These are phyloP conservation scores for Pichia kluyveri DNA, from an alignment of 805 yeast genomes.

Conservation along the genomic window DNA sequence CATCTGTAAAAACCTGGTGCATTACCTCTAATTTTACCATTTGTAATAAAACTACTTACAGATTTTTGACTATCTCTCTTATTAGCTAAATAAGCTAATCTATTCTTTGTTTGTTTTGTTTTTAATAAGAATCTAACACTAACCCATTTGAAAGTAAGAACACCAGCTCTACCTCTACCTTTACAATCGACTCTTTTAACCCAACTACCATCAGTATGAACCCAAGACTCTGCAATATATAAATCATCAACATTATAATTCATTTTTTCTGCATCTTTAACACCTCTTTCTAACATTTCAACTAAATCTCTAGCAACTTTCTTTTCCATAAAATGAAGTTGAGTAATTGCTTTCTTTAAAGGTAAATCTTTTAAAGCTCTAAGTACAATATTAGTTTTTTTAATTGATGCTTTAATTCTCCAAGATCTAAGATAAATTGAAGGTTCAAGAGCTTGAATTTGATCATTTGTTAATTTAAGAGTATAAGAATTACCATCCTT, in stretches of 20 bases:
- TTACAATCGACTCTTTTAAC: conserved; percentile 64
- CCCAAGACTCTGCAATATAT: conserved; percentile 79
- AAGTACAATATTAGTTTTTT: conserved; percentile 74
- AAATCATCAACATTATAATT: conserved; percentile 52
- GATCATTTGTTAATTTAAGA: conserved; percentile 50
- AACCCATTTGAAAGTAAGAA: conserved; percentile 64
- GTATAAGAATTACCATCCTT: conserved; percentile 34
- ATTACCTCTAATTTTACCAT: conserved; percentile 38
- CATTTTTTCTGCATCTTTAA: conserved; percentile 55
- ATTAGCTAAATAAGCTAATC: conserved; percentile 14
- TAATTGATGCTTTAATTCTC: conserved; percentile 80
- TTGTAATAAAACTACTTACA: conserved; percentile 31
- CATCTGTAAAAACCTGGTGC: conserved; percentile 48
- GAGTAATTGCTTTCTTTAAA: conserved; percentile 77
- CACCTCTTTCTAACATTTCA: conserved; percentile 61
- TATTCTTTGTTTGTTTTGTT: conserved; percentile 44
- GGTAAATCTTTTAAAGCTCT: conserved; percentile 67
- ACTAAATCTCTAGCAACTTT: conserved; percentile 73
- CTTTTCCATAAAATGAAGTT: conserved; percentile 80
- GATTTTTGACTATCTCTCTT: conserved; percentile 38
- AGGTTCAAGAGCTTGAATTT: conserved; percentile 78
- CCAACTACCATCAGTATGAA: conserved; percentile 81
- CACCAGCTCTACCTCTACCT: conserved; percentile 87
- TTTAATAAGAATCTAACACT: conserved; percentile 75
- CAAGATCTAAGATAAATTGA: conserved; percentile 72